phyloP scores from a whole-genome alignment of 1,284 basidiomycete species.

The Ustilago xerochloae region DNA sequence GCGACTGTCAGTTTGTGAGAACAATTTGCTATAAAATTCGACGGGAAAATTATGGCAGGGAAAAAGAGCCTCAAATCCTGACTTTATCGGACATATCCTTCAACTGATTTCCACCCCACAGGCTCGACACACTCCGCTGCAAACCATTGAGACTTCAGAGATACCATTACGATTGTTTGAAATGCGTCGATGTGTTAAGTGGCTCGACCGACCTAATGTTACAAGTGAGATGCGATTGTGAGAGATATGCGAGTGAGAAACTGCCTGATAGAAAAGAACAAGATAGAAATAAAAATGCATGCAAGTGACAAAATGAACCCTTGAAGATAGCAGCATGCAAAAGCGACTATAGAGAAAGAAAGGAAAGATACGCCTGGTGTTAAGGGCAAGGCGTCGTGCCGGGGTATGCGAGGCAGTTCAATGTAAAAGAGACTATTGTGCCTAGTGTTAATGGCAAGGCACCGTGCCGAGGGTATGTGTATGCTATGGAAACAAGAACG shows the following conservation, averaged over 20 bases:
- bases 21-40: too few species aligned
- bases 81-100: too few species aligned
- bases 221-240: conserved; percentile 17
- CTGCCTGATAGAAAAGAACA: conserved; percentile 16
- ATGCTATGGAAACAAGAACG: not conserved
- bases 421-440: not conserved
- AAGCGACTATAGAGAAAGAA: conserved; percentile 3
- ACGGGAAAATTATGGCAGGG: too few species aligned
- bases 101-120: not conserved
- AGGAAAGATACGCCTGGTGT: conserved; percentile 28
- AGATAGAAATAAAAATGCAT: conserved; percentile 24
- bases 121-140: not conserved
- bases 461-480: conserved; percentile 32
- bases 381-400: conserved; percentile 45
- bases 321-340: conserved; percentile 8
- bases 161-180: conserved; percentile 33
- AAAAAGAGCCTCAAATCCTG: too few species aligned
- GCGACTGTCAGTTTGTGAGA: too few species aligned
- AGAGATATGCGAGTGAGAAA: conserved; percentile 9
- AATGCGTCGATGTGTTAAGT: conserved; percentile 51
- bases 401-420: conserved; percentile 24
- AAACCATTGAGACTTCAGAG: conserved; percentile 5
- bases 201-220: conserved; percentile 51
- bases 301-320: conserved; percentile 14
- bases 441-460: conserved; percentile 50